These are phyloP conservation scores for Friedmanniomyces simplex DNA, from an alignment of 495 filamentous ascomycete genomes.

Conservation along the genomic window DNA sequence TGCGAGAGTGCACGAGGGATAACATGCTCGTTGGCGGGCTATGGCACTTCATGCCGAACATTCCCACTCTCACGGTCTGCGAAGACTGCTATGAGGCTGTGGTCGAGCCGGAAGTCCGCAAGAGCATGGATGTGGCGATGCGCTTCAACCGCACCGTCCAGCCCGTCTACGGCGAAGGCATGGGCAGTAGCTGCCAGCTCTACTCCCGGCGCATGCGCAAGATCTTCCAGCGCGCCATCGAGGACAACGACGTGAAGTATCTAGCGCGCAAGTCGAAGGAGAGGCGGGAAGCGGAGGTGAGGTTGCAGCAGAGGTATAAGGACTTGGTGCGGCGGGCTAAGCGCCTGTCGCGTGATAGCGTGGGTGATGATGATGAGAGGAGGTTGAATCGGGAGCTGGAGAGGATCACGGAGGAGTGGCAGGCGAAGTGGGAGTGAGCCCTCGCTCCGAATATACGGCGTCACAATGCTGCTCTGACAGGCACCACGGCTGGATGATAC, in stretches of 20 bases:
- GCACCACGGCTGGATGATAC: not conserved
- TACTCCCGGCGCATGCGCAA: conserved; percentile 66
- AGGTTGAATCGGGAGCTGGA: conserved; percentile 12
- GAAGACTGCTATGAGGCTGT: conserved; percentile 62
- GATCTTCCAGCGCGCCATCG: conserved; percentile 50
- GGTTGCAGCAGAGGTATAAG: conserved; percentile 22
- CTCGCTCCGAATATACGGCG: not conserved
- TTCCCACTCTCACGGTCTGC: conserved; percentile 59
- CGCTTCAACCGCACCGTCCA: conserved; percentile 43
- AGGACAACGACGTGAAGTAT: conserved; percentile 52
- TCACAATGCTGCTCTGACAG: not conserved
- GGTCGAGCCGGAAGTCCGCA: conserved; percentile 51
- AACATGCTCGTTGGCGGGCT: conserved; percentile 35
- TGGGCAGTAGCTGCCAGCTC: conserved; percentile 54
- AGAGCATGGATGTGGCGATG: conserved; percentile 42
- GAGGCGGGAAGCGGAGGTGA: conserved; percentile 25
- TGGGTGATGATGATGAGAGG: conserved; percentile 10
- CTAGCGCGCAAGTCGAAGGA: conserved; percentile 66
- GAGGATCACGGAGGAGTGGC: conserved; percentile 21
- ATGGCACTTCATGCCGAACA: conserved; percentile 53
- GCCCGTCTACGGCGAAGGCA: conserved; percentile 38
- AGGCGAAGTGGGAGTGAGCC: conserved; percentile 18
- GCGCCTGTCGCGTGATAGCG: conserved; percentile 4
- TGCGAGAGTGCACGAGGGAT: conserved; percentile 48
- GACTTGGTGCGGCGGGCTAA: conserved; percentile 16